Evolutionary conservation across 305 asterid genomes (phyloP), one percentile per base, ranked within the genome.

Genomic region (Fraxinus latifolia): DNA sequence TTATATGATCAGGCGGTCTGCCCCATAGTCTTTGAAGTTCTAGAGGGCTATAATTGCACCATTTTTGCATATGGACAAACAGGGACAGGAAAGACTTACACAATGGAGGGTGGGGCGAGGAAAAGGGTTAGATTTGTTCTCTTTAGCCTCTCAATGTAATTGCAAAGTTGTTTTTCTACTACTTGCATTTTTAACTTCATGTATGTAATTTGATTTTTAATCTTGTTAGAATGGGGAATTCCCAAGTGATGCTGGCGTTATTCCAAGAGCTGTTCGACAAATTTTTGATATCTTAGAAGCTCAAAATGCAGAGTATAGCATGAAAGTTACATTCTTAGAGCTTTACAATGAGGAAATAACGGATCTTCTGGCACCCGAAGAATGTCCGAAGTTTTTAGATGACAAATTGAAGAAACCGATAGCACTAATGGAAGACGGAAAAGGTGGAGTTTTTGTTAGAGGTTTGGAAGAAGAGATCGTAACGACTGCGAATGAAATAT

Each of bases 311-410:
- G 97, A 93, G 86, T 93, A 93, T 85, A 90, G 86, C 85, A 86
- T 93, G 88, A 92, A 89, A 86, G 97, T 89, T 34, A 87, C 95
- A n/a, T 91, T 87, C 72, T 76, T 93, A 73, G 97, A 93, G 91
- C 90, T 93, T 42, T 93, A 93, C 88, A 93, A 93, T 27, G 95
- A 91, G 78, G 95, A 91, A 81, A 90, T 91, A 84, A 83, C 92
- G 0, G 95, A 91, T 87, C 97, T 93, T 75, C 87, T 93, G 84
- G 93, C 90, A 78, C 83, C 90, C 1, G 97, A 92, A 9, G 94
- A 90, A 83, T 82, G 82, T 85, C 17, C 85, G 1, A 87, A 83
- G 82, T 85, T 84, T 32, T 47, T 76, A 8, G 89, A 89, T 21
- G 96, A 92, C 72, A 89, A 89, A 81, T 42, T 87, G 0, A 93